Percentiles rank a stretch among this genome's conserved stretches.
Conservation (phyloP, 345 rosid species). For the Limnanthes douglasii region DNA sequence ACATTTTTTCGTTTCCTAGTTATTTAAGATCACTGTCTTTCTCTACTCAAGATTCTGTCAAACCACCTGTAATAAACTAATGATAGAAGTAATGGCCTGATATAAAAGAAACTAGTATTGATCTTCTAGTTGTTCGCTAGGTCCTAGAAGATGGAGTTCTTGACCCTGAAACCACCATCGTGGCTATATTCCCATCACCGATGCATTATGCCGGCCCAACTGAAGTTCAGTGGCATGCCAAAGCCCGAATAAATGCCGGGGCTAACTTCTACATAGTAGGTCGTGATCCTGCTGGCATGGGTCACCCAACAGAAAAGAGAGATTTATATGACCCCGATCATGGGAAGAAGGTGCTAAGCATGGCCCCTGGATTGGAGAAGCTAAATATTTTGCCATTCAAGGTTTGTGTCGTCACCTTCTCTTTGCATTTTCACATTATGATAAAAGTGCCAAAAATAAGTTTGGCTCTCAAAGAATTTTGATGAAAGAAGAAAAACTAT, state of each 20-base stretch:
- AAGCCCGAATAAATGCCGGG: constrained; percentile 91
- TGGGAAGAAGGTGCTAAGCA: constrained; percentile 88
- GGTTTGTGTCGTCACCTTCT: constrained; percentile 17
- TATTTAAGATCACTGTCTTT: too few relatives aligned
- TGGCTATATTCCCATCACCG: constrained; percentile 92
- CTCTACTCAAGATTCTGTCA: neutral
- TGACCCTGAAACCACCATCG: constrained; percentile 81
- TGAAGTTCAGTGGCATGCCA: constrained; percentile 99
- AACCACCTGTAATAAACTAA: neutral
- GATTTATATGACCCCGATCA: constrained; percentile 94
- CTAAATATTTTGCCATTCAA: constrained; percentile 86
- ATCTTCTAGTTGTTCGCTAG: constrained; percentile 14
- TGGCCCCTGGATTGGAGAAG: constrained; percentile 98
- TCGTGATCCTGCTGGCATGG: constrained; percentile 99
- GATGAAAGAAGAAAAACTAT: neutral
- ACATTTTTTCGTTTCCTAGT: too few relatives aligned
- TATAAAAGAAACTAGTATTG: too few relatives aligned
- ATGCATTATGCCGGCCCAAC: constrained; percentile 99
- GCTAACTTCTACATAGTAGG: constrained; percentile 97
- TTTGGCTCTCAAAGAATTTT: neutral
- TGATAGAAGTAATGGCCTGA: too few relatives aligned
- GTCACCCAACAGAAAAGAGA: constrained; percentile 90
- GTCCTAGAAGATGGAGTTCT: constrained; percentile 90
- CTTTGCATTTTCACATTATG: too few relatives aligned
- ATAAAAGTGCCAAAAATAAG: neutral